A percentile compares a stretch with the other conserved stretches of the same genome.
Evolutionary conservation across 2,329 filamentous ascomycete species (phyloP).

Genomic region (Alternaria consortialis): DNA sequence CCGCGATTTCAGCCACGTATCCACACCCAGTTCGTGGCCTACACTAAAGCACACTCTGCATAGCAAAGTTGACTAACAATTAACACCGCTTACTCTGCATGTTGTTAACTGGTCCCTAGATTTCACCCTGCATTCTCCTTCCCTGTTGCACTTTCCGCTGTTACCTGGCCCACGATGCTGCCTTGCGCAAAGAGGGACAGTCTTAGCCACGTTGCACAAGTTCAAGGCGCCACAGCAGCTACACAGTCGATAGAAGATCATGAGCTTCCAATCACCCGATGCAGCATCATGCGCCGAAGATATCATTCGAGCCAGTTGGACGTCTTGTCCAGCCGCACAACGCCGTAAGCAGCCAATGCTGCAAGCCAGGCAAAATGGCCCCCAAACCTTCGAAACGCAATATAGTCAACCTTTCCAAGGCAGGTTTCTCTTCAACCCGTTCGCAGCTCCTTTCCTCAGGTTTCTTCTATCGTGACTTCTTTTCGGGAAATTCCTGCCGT

Average conservation of each 20-base stretch:
- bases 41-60: not conserved
- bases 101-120: not conserved
- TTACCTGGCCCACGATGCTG: not conserved
- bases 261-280: not conserved
- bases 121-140: not conserved
- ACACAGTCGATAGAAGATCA: not conserved
- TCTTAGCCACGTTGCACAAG: not conserved
- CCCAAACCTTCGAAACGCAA: constrained; percentile 17
- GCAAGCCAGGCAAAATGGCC: constrained; percentile 9
- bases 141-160: not conserved
- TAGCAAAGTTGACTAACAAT: not conserved
- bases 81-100: not conserved
- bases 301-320: constrained; percentile 1
- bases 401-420: constrained; percentile 3
- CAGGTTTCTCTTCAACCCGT: not conserved
- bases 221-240: constrained; percentile 4
- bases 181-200: constrained; percentile 4
- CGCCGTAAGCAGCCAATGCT: constrained; percentile 16
- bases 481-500: not conserved
- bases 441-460: not conserved
- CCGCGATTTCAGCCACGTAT: constrained; percentile 2
- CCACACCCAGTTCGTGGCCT: not conserved
- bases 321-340: constrained; percentile 20
- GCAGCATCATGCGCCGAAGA: not conserved
- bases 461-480: not conserved